phyloP scores from a whole-genome alignment of 2,329 filamentous ascomycete species.

The Fusarium nygamai region DNA sequence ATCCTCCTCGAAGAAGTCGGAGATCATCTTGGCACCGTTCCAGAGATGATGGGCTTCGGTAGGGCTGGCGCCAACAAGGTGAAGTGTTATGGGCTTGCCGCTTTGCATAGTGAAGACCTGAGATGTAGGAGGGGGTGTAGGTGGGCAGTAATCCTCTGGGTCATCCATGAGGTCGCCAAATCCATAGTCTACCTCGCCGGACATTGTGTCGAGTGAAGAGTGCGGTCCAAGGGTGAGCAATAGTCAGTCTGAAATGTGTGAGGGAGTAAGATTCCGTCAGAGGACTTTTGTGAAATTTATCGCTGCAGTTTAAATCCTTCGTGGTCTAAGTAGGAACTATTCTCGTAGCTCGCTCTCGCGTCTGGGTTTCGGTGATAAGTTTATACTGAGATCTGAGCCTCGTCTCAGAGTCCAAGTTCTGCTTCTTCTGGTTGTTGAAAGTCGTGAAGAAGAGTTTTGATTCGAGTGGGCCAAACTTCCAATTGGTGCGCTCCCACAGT shows the following conservation, averaged over 20 bases:
- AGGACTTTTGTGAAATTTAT: background rate
- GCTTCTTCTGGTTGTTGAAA: conserved; percentile 19
- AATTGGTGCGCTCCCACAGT: conserved; percentile 40
- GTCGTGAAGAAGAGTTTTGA: conserved; percentile 44
- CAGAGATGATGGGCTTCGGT: conserved; percentile 91
- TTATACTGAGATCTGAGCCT: background rate
- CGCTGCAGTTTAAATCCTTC: background rate
- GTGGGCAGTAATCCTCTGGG: conserved; percentile 81
- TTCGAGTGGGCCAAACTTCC: conserved; percentile 39
- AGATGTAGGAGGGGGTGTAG: conserved; percentile 78
- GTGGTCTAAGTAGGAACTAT: background rate
- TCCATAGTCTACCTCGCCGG: conserved; percentile 50
- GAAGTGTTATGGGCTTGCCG: conserved; percentile 72
- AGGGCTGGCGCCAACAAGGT: conserved; percentile 87
- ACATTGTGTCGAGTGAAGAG: conserved; percentile 38
- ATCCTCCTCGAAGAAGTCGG: conserved; percentile 79
- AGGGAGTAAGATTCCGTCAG: background rate
- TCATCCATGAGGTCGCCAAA: conserved; percentile 76
- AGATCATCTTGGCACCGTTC: conserved; percentile 85
- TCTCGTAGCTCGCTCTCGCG: background rate
- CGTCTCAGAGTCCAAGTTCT: background rate
- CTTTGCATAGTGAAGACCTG: conserved; percentile 76
- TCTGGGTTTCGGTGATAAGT: background rate
- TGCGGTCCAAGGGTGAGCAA: conserved; percentile 1
- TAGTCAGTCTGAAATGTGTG: background rate